Conservation (phyloP, 2,329 filamentous ascomycete genomes). For the Fusarium stilboides region DNA sequence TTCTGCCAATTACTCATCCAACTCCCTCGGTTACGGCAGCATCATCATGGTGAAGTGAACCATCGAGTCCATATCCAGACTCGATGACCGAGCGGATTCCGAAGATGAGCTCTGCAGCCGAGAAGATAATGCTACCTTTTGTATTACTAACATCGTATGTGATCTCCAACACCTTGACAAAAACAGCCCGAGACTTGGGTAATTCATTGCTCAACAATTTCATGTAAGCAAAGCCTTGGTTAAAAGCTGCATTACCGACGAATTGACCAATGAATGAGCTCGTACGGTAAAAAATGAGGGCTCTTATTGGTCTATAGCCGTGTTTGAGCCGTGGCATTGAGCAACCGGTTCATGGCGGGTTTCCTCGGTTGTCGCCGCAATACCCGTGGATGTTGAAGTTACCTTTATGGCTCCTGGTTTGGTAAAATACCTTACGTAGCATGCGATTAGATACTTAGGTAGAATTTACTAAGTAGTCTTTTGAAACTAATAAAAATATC, state of each 20-base stretch:
- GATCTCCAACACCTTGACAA: conserved; percentile 15
- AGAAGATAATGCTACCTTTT: not conserved
- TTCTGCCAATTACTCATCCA: not conserved
- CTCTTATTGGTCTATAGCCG: conserved; percentile 29
- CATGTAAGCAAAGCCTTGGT: conserved; percentile 47
- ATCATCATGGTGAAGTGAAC: conserved; percentile 1
- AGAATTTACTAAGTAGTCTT: too few relatives aligned
- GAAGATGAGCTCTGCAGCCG: conserved; percentile 31
- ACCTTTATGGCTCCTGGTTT: too few relatives aligned
- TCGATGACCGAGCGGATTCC: conserved; percentile 46
- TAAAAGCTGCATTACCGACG: conserved; percentile 48
- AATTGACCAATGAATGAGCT: conserved; percentile 52
- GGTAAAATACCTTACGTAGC: too few relatives aligned
- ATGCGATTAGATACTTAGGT: too few relatives aligned
- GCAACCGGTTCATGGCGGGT: conserved; percentile 51
- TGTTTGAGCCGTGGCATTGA: conserved; percentile 34
- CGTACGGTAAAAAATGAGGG: conserved; percentile 24
- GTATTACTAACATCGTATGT: conserved; percentile 10
- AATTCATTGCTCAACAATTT: conserved; percentile 6
- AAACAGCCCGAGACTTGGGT: conserved; percentile 5
- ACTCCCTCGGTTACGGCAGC: not conserved
- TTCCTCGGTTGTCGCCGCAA: conserved; percentile 53
- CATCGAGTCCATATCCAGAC: not conserved
- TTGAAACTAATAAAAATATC: too few relatives aligned
- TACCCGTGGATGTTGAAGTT: conserved; percentile 15